phyloP scores from a whole-genome alignment of 1,139 yeast genomes.

The Debaryomyces psychrophilus region DNA sequence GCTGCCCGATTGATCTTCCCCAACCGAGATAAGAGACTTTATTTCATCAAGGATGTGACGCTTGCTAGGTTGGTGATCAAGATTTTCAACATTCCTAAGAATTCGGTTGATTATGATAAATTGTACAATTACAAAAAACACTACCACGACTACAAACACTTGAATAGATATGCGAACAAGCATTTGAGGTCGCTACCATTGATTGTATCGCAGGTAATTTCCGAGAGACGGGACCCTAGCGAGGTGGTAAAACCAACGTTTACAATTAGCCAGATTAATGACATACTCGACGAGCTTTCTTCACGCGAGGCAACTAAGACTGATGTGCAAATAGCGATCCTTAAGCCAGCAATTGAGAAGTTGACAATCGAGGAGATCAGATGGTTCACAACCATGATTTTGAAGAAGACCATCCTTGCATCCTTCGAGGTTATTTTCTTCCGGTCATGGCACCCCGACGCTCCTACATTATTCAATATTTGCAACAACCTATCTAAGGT shows the following conservation, averaged over 20 bases:
- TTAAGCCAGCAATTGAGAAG: constrained; percentile 54
- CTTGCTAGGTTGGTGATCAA: constrained; percentile 47
- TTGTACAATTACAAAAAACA: constrained; percentile 44
- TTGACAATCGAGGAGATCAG: constrained; percentile 68
- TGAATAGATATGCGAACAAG: constrained; percentile 27
- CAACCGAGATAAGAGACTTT: constrained; percentile 57
- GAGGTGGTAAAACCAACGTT: constrained; percentile 29
- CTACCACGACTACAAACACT: constrained; percentile 33
- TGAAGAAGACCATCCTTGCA: constrained; percentile 61
- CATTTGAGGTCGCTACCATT: constrained; percentile 49
- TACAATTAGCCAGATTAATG: constrained; percentile 62
- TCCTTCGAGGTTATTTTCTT: constrained; percentile 66
- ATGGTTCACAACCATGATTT: constrained; percentile 68
- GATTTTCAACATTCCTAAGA: constrained; percentile 39
- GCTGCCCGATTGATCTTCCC: constrained; percentile 67
- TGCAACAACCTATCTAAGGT: constrained; percentile 69
- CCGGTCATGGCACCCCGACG: constrained; percentile 81
- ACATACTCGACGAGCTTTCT: constrained; percentile 47
- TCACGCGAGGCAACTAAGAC: constrained; percentile 38
- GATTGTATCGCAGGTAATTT: constrained; percentile 49
- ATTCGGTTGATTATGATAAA: constrained; percentile 38
- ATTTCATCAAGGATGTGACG: constrained; percentile 55
- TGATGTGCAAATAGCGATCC: constrained; percentile 41
- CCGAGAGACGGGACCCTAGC: constrained; percentile 43
- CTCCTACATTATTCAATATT: constrained; percentile 61